Conservation (phyloP, 2,329 filamentous ascomycete species). For the Mycosphaerella sp. region DNA sequence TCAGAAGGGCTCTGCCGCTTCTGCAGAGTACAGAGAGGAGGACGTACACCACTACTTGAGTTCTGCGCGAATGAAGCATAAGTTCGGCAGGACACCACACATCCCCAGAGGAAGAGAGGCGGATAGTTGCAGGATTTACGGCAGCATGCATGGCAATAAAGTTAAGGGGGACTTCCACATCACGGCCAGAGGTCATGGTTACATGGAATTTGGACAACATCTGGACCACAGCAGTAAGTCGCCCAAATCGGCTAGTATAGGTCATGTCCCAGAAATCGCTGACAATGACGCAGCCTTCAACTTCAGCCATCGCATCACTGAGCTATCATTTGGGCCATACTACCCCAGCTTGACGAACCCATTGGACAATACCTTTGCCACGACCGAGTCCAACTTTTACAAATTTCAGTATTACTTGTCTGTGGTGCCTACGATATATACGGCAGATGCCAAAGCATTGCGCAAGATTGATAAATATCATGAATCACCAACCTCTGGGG, state of each 20-base stretch:
- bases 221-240: slow-evolving; percentile 70
- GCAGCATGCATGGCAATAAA: slow-evolving; percentile 86
- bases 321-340: slow-evolving; percentile 94
- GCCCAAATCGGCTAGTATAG: not conserved
- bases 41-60: slow-evolving; percentile 89
- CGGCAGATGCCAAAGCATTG: slow-evolving; percentile 42
- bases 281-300: slow-evolving; percentile 63
- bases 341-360: slow-evolving; percentile 92
- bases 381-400: slow-evolving; percentile 72
- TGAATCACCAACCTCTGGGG: slow-evolving; percentile 39
- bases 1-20: slow-evolving; percentile 56
- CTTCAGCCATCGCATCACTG: slow-evolving; percentile 93
- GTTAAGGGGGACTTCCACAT: slow-evolving; percentile 98
- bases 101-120: slow-evolving; percentile 44
- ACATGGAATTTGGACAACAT: slow-evolving; percentile 71
- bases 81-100: slow-evolving; percentile 67
- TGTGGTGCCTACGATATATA: slow-evolving; percentile 91
- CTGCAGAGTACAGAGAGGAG: slow-evolving; percentile 59
- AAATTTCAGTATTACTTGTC: slow-evolving; percentile 98
- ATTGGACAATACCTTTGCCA: slow-evolving; percentile 81
- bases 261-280: not conserved
- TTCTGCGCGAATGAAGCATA: slow-evolving; percentile 57
- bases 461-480: slow-evolving; percentile 26
- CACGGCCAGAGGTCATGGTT: slow-evolving; percentile 92
- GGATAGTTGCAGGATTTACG: slow-evolving; percentile 84